phyloP scores from a whole-genome alignment of 495 filamentous ascomycete genomes.

The Achaetomiella virescens region DNA sequence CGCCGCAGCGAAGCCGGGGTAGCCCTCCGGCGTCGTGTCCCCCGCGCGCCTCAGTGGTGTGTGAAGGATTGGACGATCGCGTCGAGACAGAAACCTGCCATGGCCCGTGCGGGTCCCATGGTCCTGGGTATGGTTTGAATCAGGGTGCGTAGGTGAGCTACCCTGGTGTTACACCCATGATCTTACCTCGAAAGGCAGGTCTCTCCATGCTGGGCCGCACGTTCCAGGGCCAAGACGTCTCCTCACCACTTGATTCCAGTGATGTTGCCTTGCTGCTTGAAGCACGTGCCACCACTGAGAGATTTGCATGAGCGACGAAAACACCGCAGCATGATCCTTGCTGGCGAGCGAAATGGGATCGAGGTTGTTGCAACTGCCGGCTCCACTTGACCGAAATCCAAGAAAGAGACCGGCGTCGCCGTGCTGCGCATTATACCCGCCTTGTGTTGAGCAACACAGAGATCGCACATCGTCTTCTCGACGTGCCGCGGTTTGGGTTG shows the following conservation, averaged over 20 bases:
- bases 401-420: background rate
- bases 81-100: conserved; percentile 1
- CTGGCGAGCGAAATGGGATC: background rate
- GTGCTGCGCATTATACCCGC: background rate
- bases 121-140: too few species aligned
- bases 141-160: background rate
- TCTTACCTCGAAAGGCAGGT: background rate
- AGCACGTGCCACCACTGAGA: background rate
- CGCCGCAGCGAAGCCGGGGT: background rate
- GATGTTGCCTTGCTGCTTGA: background rate
- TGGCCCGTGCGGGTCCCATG: background rate
- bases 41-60: background rate
- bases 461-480: background rate
- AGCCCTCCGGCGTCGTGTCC: background rate
- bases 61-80: background rate
- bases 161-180: background rate
- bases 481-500: background rate
- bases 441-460: background rate
- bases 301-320: background rate
- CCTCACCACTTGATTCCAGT: too few species aligned
- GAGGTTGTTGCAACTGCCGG: background rate
- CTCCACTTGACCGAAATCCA: background rate
- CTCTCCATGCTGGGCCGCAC: background rate
- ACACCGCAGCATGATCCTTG: conserved; percentile 5
- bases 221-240: background rate